Evolutionary conservation across 352 stramenopile species (phyloP), one percentile per base, ranked within the genome.

Genomic region (Hyaloperonospora arabidopsidis): DNA sequence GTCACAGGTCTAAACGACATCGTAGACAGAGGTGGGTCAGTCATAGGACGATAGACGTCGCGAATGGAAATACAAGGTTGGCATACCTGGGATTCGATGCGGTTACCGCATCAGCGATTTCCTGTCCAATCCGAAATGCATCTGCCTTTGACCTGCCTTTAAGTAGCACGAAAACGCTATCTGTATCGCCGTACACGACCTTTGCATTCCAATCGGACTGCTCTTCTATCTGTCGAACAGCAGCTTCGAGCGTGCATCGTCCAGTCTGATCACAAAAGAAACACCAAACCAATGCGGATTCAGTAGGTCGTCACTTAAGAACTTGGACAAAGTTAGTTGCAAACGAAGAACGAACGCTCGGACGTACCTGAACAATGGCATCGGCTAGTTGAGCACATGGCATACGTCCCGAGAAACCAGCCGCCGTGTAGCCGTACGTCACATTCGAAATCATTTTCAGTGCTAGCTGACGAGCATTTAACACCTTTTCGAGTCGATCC

Each of bases 381-480:
- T 99, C 97, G 8, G 97, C 97, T 10, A 99, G 76, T 67, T 97
- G 86, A 34, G 88, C 82, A 57, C 90, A 97, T 5, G 94, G 95
- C 83, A 98, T 99, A 15, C 97, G 75, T 1, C 97, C 97, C 32
- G 87, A 98, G 71, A 98, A 99, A 0, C 95, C 97, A 15, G 97
- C 97, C 1, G 92, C 94, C 5, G 96, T 99, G 76, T 99, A 99
- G 5, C 92, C 95, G 68, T 99, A 99, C 14, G 95, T 99, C 22
- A 99, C 97, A 71, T 99, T 99, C 4, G 97, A 93, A 43, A 99
- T 94, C 81, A 99, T 95, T 72, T 99, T 99, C 14, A 99, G 73
- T 19, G 97, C 96, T 13, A 98, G 67, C 54, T 95, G 82, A 4
- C 83, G 75, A 17, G 84, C 84, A 44, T 95, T 77, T 10, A 93